Evolutionary conservation across 331 rosid genomes (phyloP), one percentile per base, ranked within the genome.

Genomic region (Stylosanthes scabra): DNA sequence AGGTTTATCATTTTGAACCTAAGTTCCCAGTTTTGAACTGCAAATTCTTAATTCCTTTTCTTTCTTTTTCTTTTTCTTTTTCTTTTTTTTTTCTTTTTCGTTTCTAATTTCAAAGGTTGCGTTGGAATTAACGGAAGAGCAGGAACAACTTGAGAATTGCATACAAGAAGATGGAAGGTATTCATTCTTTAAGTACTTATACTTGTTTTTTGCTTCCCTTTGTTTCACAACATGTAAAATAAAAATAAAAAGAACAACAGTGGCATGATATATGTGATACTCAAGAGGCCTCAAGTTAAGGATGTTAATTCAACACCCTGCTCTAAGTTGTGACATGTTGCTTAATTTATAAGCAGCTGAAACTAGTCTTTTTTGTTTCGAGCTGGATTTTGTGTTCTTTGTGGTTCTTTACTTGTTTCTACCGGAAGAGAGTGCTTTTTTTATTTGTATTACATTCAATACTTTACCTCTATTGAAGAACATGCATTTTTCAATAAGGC

Each of bases 51-150:
- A 7, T 59, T 29, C 37, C 37, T 31, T 31, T 31, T 31, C 37
- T 31, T 31, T 31, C 37, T 31, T 31, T 31, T 5, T 31, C 5
- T 31, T 5, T 31, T 31, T 3, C 37, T 31, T 31, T 31, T 5
- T 31, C 4, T 31, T 4, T 31, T 31, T 31, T 4, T 31, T 31
- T 31, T 4, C 5, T 31, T 31, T 31, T 0, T 7, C 56, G 31
- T 31, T 46, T 66, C 78, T 11, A 6, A 14, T 70, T 25, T 71
- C 76, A 72, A 63, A 95, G 97, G 81, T 95, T 84, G 97, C 97
- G 1, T 71, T 95, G 88, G 97, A 95, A 47, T 78, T 92, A 62
- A 86, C 93, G 6, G 92, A 90, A 49, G 96, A 95, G 44, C 91
- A 89, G 82, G 64, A 80, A 50, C 85, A 81, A 74, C 77, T 90